Conservation (phyloP, 495 filamentous ascomycete species). For the Chaetomidium leptoderma region DNA sequence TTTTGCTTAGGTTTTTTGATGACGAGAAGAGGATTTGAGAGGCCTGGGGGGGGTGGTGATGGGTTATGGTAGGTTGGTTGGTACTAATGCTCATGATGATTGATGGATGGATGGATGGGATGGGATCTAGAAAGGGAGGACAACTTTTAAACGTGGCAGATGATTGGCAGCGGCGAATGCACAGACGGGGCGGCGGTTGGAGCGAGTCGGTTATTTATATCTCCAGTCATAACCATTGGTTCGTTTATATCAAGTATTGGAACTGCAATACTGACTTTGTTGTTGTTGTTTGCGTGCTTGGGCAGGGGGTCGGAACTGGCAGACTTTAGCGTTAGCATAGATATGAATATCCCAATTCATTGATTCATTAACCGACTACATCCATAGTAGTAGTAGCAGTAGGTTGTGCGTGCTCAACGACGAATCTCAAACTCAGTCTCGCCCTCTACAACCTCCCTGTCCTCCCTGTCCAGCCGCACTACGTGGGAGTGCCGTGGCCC, state of each 20-base stretch:
- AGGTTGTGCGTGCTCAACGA: conserved; percentile 29
- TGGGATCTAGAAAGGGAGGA: background rate
- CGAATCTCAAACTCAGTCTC: conserved; percentile 61
- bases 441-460: conserved; percentile 55
- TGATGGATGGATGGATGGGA: background rate
- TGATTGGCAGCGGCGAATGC: background rate
- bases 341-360: too few relatives aligned
- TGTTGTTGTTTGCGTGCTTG: too few relatives aligned
- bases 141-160: background rate
- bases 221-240: background rate
- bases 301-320: too few relatives aligned
- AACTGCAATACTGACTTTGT: too few relatives aligned
- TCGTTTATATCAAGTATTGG: background rate
- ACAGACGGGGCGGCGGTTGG: background rate
- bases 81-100: too few relatives aligned
- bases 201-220: background rate
- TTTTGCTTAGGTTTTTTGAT: conserved; percentile 53
- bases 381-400: too few relatives aligned
- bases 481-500: conserved; percentile 68
- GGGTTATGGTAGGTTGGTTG: background rate
- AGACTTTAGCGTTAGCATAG: too few relatives aligned
- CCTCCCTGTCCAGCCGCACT: conserved; percentile 63
- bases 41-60: background rate
- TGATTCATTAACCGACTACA: too few relatives aligned
- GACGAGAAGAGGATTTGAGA: background rate